Base-by-base conservation (phyloP, 768 basidiomycete genomes). In the Daedaleopsis sinensis region DNA sequence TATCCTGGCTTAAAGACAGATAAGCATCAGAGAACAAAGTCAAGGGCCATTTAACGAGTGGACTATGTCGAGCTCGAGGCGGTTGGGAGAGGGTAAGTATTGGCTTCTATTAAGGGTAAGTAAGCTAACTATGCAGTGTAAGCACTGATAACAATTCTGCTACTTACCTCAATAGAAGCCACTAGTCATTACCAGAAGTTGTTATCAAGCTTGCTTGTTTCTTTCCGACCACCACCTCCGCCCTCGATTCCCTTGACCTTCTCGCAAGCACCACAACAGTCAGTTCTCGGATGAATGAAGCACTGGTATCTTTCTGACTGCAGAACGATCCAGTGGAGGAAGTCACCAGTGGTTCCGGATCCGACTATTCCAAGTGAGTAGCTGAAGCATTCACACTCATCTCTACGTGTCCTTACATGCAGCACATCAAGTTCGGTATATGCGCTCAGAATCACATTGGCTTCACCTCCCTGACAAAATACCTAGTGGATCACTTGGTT, bases 401-500 rank as follows among this genome's bases (percentile, higher is more conserved):
- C 21, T 35, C 35, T 18, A 49, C 62, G 79, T 77, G 39, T 63
- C 35, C 52, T 61, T 5, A 57, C 24, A 21, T 4, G 35, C 2
- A 5, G 21, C 36, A 70, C 2, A 5, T 27, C 36, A 70, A 71
- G 67, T 52, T 68, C 66, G 48, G 67, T 65, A 63, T 38, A 55
- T 48, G 38, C 7, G 18, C 55, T 35, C 12, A 36, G 5, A 5
- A 32, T 16, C 15, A 2, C 23, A n/a, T 11, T 48, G 18, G 35
- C 1, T 13, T 8, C 24, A 39, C 19, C 27, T 48, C 6, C 43
- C 52, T 52, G 23, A 58, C 37, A 18, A 23, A 19, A 11, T 32
- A 16, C 15, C 18, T 67, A 96, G 93, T 98, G 95, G 95, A 96
- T 96, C 67, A 94, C 94, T 4, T 98, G 95, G 95, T 97, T 98